Conservation (phyloP, 495 filamentous ascomycete species). For the Pseudomonodictys pantanalensis region DNA sequence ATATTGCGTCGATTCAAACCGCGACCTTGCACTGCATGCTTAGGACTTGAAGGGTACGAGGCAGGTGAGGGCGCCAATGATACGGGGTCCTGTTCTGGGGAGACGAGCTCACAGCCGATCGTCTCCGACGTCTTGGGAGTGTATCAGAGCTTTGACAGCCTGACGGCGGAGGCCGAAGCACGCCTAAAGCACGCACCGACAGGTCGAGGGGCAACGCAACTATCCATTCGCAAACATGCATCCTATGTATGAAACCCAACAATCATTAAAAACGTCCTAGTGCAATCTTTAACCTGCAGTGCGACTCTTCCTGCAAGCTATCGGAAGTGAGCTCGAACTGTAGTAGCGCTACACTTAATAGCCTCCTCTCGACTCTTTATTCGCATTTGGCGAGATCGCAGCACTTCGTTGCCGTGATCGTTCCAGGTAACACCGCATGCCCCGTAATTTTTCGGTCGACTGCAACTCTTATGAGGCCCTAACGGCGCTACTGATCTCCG, state of each 20-base stretch:
- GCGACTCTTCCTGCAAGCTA: too few relatives aligned
- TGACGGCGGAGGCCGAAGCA: neutral
- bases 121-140: slow-evolving; percentile 1
- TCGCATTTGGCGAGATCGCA: too few relatives aligned
- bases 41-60: neutral
- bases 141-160: neutral
- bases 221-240: neutral
- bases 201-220: neutral
- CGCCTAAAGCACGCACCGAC: neutral
- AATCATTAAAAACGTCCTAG: neutral
- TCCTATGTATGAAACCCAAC: neutral
- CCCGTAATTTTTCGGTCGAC: too few relatives aligned
- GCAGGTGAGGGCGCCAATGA: slow-evolving; percentile 1
- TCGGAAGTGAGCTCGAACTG: too few relatives aligned
- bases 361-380: too few relatives aligned
- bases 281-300: too few relatives aligned
- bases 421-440: too few relatives aligned
- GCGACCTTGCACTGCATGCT: too few relatives aligned
- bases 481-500: too few relatives aligned
- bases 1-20: neutral
- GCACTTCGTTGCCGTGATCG: too few relatives aligned
- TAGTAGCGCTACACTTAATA: too few relatives aligned
- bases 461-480: too few relatives aligned
- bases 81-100: slow-evolving; percentile 6
- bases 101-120: slow-evolving; percentile 18